Conservation (phyloP, 768 basidiomycete species). For the Lactarius evosmus region DNA sequence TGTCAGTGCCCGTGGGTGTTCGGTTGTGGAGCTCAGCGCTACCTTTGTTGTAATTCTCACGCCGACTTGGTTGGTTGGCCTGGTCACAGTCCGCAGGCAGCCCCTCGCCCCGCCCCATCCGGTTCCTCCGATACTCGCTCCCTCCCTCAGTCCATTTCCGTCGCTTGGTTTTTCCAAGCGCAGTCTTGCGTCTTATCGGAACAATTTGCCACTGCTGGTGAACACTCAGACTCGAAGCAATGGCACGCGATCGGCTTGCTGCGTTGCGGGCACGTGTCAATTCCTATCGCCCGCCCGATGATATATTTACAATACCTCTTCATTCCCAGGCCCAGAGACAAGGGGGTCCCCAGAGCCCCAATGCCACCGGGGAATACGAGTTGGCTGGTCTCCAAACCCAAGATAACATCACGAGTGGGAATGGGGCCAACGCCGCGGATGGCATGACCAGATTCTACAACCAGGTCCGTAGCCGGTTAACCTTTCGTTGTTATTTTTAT, state of each 20-base stretch:
- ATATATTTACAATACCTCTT: conserved; percentile 5
- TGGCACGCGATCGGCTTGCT: conserved; percentile 30
- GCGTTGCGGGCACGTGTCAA: conserved; percentile 27
- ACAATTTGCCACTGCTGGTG: conserved; percentile 6
- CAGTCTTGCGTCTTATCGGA: conserved; percentile 2
- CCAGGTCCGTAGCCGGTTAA: conserved; percentile 31
- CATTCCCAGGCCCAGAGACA: conserved; percentile 34
- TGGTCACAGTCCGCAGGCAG: conserved; percentile 18
- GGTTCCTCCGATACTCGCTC: background rate
- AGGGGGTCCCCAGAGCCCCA: conserved; percentile 29
- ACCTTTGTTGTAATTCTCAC: conserved; percentile 8
- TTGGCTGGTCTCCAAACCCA: conserved; percentile 33
- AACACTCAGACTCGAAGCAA: background rate
- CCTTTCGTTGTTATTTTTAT: background rate
- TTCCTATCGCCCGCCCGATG: background rate
- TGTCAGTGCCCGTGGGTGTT: background rate
- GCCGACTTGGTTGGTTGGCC: background rate
- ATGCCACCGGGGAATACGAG: conserved; percentile 31
- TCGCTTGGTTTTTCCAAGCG: background rate
- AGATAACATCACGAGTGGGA: conserved; percentile 27
- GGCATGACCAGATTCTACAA: conserved; percentile 35
- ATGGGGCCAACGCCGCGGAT: conserved; percentile 28
- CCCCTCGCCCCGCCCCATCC: background rate
- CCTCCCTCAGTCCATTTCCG: background rate
- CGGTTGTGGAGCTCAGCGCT: background rate